A percentile compares a stretch with the other conserved stretches of the same genome.
These are phyloP conservation scores for Epichloe sylvatica DNA, from an alignment of 2,329 filamentous ascomycete species.

Conservation along the genomic window DNA sequence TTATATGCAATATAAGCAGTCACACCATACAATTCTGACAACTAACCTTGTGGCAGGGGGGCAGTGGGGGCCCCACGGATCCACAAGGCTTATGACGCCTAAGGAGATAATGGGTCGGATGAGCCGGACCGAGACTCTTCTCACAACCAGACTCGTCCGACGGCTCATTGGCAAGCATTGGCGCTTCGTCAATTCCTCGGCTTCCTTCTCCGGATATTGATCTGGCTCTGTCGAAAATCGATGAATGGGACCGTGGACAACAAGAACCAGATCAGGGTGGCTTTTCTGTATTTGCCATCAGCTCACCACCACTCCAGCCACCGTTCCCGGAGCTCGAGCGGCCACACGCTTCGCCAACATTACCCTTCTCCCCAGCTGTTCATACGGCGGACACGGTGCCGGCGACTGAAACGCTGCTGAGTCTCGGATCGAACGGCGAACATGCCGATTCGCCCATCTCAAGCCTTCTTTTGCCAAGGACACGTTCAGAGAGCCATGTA, in stretches of 20 bases:
- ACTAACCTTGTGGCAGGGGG: no score
- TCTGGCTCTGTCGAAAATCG: conserved; percentile 4
- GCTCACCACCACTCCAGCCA: not conserved
- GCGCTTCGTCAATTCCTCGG: not conserved
- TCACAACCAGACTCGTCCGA: not conserved
- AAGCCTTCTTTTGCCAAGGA: no score
- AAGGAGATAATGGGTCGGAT: not conserved
- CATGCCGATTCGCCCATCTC: not conserved
- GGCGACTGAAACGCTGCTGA: not conserved
- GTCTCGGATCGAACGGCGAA: not conserved
- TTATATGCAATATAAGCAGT: no score
- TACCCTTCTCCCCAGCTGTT: not conserved
- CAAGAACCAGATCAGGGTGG: not conserved
- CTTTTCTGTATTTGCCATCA: not conserved
- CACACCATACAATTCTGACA: no score
- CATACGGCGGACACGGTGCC: not conserved
- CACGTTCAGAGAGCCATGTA: not conserved
- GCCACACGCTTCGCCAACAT: not conserved
- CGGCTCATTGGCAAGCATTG: not conserved
- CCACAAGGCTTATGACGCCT: no score
- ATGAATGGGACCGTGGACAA: conserved; percentile 3
- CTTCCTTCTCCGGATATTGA: conserved; percentile 5
- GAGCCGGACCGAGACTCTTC: not conserved
- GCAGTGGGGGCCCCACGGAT: no score
- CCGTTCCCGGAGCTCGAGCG: not conserved